Conservation (phyloP, 306 rosid genomes). For the Prunus kanzakura region DNA sequence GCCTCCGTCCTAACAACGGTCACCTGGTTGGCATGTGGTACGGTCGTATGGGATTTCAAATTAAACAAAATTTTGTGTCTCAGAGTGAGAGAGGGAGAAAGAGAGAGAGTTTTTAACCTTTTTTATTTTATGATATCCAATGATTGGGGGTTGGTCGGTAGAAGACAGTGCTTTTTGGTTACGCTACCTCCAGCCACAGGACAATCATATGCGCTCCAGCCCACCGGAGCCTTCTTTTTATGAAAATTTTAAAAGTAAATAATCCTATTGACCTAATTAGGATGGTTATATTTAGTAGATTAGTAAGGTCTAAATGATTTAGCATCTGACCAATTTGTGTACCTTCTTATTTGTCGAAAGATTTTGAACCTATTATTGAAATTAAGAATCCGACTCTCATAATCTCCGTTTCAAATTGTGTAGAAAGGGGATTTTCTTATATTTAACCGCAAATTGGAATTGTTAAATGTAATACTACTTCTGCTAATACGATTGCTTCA, state of each 20-base stretch:
- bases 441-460: not conserved
- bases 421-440: not conserved
- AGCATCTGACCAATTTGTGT: not conserved
- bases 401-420: not conserved
- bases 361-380: not conserved
- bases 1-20: constrained; percentile 60
- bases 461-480: not conserved
- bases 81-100: not conserved
- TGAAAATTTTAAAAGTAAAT: not conserved
- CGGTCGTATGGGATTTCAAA: constrained; percentile 36
- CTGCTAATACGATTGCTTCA: not conserved
- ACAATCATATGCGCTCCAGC: constrained; percentile 35
- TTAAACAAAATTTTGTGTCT: not conserved
- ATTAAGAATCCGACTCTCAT: not conserved
- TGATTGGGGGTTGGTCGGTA: constrained; percentile 21
- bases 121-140: not conserved
- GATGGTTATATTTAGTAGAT: not conserved
- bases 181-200: not conserved
- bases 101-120: not conserved
- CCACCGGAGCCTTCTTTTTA: constrained; percentile 28
- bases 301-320: not conserved
- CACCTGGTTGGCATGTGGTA: constrained; percentile 54
- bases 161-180: not conserved
- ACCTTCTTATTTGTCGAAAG: not conserved
- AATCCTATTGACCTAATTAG: not conserved